Conservation (phyloP, 176 grass and related monocot genomes). For the Oryza coarctata region DNA sequence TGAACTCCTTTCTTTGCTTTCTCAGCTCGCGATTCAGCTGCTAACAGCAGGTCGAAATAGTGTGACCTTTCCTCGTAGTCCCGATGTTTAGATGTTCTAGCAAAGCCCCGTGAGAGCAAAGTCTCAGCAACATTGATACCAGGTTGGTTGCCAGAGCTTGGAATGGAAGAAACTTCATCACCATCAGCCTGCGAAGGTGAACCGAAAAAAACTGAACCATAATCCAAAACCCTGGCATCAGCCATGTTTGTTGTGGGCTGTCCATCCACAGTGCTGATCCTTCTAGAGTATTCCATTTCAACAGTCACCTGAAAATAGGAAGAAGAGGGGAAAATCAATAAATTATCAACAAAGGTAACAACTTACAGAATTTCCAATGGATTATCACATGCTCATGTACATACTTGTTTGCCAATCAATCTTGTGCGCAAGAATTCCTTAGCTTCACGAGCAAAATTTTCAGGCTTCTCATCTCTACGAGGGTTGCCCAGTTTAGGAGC, state of each 20-base stretch:
- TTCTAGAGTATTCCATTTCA: constrained; percentile 96
- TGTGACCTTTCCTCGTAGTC: constrained; percentile 96
- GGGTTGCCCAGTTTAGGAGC: constrained; percentile 85
- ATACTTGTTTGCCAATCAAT: constrained; percentile 91
- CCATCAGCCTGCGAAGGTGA: constrained; percentile 56
- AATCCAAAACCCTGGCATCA: constrained; percentile 86
- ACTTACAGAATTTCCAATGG: background rate
- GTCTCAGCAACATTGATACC: constrained; percentile 83
- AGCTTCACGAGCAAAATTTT: constrained; percentile 76
- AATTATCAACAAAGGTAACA: background rate
- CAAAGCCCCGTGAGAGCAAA: constrained; percentile 83
- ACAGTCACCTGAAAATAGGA: constrained; percentile 68
- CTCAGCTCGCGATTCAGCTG: constrained; percentile 85
- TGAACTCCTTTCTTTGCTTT: constrained; percentile 92
- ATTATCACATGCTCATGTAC: background rate
- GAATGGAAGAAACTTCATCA: constrained; percentile 59
- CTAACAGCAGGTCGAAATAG: constrained; percentile 84
- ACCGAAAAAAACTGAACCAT: constrained; percentile 79
- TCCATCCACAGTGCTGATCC: constrained; percentile 63
- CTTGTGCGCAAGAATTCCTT: constrained; percentile 88
- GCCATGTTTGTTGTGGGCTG: constrained; percentile 41
- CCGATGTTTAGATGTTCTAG: constrained; percentile 69
- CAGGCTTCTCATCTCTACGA: constrained; percentile 65
- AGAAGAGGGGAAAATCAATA: constrained; percentile 5
- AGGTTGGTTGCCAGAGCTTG: constrained; percentile 33